phyloP scores from a whole-genome alignment of 768 basidiomycete species.

The Tubosaeta sp. region DNA sequence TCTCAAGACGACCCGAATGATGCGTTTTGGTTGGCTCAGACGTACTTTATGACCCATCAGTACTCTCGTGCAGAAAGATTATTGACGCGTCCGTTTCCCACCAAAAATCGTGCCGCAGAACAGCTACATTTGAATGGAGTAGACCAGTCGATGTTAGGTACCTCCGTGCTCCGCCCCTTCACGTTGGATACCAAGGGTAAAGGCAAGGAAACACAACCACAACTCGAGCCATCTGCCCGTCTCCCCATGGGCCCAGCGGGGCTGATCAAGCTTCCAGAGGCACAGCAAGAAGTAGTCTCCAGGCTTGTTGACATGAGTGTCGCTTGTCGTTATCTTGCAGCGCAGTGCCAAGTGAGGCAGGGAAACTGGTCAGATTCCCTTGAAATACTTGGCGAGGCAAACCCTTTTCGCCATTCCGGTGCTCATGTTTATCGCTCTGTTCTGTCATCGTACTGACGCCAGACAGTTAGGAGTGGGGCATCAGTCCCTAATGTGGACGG shows the following conservation, averaged over 20 bases:
- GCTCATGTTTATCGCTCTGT: conserved; percentile 8
- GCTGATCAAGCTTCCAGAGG: conserved; percentile 64
- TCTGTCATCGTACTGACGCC: conserved; percentile 5
- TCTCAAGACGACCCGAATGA: conserved; percentile 87
- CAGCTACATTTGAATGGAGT: conserved; percentile 25
- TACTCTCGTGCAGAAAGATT: conserved; percentile 92
- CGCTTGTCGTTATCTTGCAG: conserved; percentile 93
- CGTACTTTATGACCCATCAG: conserved; percentile 93
- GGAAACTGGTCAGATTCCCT: conserved; percentile 91
- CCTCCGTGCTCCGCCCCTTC: conserved; percentile 42
- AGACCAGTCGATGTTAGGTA: conserved; percentile 12
- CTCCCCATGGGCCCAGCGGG: conserved; percentile 71
- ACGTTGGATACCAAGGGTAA: conserved; percentile 52
- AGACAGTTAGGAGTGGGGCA: conserved; percentile 57
- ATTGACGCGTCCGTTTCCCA: conserved; percentile 81
- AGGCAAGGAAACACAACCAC: conserved; percentile 48
- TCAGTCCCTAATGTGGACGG: conserved; percentile 82
- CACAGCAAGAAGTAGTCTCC: conserved; percentile 61
- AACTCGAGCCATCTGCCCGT: conserved; percentile 40
- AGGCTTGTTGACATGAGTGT: conserved; percentile 91
- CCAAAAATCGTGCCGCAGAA: conserved; percentile 39
- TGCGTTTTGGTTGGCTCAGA: conserved; percentile 98
- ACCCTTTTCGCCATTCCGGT: conserved; percentile 80
- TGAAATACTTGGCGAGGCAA: conserved; percentile 89
- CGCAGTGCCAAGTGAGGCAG: conserved; percentile 88